Percentiles rank a stretch among this genome's conserved stretches.
phyloP scores from a whole-genome alignment of 1,139 yeast species.

The Suhomyces panamericanus region DNA sequence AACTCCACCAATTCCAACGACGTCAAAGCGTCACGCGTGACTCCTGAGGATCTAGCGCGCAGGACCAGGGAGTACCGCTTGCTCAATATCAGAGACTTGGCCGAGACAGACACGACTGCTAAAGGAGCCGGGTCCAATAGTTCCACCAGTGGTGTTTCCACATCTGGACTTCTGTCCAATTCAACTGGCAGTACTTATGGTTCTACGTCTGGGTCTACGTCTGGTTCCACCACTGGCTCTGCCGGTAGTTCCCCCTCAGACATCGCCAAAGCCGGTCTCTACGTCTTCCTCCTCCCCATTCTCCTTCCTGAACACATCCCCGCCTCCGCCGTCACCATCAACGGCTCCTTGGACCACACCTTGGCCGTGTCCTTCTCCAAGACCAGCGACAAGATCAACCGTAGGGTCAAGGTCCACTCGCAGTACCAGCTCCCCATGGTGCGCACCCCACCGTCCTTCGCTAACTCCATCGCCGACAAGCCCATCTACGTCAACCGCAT shows the following conservation, averaged over 20 bases:
- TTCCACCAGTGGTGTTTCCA: too few relatives aligned
- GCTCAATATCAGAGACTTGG: conserved; percentile 23
- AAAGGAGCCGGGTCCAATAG: too few relatives aligned
- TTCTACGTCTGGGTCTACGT: too few relatives aligned
- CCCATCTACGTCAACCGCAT: conserved; percentile 80
- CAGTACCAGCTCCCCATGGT: conserved; percentile 53
- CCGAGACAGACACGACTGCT: conserved; percentile 7
- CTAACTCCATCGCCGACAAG: conserved; percentile 70
- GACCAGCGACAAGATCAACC: conserved; percentile 37
- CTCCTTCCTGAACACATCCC: conserved; percentile 71
- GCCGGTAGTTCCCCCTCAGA: conserved; percentile 5
- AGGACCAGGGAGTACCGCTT: conserved; percentile 40
- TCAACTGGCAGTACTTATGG: neutral
- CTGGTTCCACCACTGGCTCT: neutral
- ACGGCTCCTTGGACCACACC: conserved; percentile 45
- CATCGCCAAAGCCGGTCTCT: conserved; percentile 67
- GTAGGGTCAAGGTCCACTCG: conserved; percentile 32
- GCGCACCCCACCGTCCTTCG: conserved; percentile 79
- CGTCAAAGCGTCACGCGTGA: conserved; percentile 27
- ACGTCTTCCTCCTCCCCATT: conserved; percentile 73
- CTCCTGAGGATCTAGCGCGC: conserved; percentile 37
- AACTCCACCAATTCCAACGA: conserved; percentile 40
- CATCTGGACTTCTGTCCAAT: too few relatives aligned
- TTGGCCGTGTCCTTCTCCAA: conserved; percentile 34
- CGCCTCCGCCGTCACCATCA: conserved; percentile 63